A percentile compares a stretch with the other conserved stretches of the same genome.
phyloP scores from a whole-genome alignment of 2,329 filamentous ascomycete species.

The Sodiomyces alkalinus region DNA sequence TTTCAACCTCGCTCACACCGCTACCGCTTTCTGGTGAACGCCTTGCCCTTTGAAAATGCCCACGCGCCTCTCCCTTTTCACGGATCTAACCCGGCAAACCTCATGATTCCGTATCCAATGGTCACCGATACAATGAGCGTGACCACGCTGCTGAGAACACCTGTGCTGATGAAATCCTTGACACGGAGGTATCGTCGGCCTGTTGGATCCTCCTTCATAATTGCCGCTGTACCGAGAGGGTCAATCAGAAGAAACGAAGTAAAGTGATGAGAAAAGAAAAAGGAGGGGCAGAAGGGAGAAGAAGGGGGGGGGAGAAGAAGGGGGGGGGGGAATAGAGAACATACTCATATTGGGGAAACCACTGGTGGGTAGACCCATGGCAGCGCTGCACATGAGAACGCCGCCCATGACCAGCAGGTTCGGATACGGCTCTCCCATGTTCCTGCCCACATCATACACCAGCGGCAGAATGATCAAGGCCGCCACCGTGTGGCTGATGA shows the following conservation, averaged over 20 bases:
- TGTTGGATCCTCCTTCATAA: conserved; percentile 97
- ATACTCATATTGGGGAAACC: conserved; percentile 99
- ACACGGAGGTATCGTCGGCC: conserved; percentile 86
- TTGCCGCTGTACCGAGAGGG: conserved; percentile 49
- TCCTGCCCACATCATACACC: conserved; percentile 69
- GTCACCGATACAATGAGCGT: conserved; percentile 73
- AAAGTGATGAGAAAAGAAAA: background rate
- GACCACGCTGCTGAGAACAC: conserved; percentile 73
- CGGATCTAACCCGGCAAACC: conserved; percentile 50
- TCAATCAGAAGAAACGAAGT: too few species aligned
- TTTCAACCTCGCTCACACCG: too few species aligned
- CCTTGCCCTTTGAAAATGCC: too few species aligned
- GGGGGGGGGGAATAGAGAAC: too few species aligned
- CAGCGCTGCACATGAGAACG: conserved; percentile 93
- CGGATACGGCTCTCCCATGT: conserved; percentile 80
- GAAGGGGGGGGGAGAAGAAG: conserved; percentile 1
- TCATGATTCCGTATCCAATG: conserved; percentile 83
- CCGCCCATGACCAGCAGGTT: conserved; percentile 92
- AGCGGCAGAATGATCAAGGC: conserved; percentile 88
- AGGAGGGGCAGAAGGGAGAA: conserved; percentile 1
- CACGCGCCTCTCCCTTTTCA: too few species aligned
- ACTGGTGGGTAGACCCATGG: conserved; percentile 89
- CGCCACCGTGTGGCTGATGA: conserved; percentile 94
- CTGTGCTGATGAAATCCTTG: conserved; percentile 87
- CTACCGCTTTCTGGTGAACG: too few species aligned